phyloP scores from a whole-genome alignment of 1,139 yeast genomes.

The Diutina ranongensis region DNA sequence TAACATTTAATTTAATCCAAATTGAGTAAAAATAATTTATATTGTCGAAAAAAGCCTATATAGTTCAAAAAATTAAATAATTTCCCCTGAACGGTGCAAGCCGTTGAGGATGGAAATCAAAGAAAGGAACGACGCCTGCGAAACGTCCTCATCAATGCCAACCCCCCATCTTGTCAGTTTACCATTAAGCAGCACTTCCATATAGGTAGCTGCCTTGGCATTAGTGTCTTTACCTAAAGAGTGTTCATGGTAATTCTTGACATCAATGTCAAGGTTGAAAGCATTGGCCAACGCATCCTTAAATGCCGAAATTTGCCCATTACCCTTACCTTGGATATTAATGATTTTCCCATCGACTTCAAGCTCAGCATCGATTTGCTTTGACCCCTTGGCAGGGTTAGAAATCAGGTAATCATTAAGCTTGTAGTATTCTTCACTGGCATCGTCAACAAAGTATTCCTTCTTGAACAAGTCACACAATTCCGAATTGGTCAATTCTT shows the following conservation, averaged over 20 bases:
- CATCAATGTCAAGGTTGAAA: neutral
- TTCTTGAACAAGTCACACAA: slow-evolving; percentile 1
- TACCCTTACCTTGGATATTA: neutral
- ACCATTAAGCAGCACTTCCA: neutral
- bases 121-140: slow-evolving; percentile 6
- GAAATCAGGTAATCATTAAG: slow-evolving; percentile 4
- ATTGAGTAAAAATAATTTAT: too few species aligned
- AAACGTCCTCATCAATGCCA: slow-evolving; percentile 6
- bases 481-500: slow-evolving; percentile 4
- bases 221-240: slow-evolving; percentile 3
- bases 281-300: slow-evolving; percentile 4
- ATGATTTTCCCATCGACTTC: neutral
- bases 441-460: slow-evolving; percentile 2
- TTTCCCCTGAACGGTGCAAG: slow-evolving; percentile 4
- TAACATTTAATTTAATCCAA: too few species aligned
- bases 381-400: neutral
- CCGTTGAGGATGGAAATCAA: slow-evolving; percentile 5
- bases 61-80: neutral
- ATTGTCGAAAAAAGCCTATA: too few species aligned
- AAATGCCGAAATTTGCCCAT: slow-evolving; percentile 6
- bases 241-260: slow-evolving; percentile 7
- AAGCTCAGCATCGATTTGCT: neutral
- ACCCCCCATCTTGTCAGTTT: slow-evolving; percentile 4
- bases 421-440: neutral
- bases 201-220: slow-evolving; percentile 5